Conservation (phyloP, 352 stramenopile genomes). For the Globisporangium sylvaticum region DNA sequence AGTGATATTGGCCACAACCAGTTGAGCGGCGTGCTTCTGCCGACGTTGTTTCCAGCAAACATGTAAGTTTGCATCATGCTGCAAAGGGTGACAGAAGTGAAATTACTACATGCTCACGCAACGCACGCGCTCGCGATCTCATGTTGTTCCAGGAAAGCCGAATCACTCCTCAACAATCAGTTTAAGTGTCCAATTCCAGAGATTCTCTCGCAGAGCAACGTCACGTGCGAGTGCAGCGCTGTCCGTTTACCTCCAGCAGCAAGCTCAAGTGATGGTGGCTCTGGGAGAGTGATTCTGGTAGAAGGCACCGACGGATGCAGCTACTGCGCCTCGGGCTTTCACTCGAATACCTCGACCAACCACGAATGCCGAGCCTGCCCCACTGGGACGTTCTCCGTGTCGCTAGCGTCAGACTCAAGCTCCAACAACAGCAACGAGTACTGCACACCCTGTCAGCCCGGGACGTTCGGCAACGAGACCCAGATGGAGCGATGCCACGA, state of each 20-base stretch:
- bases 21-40: slow-evolving; percentile 23
- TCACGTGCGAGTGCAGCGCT: slow-evolving; percentile 34
- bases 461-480: slow-evolving; percentile 40
- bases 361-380: slow-evolving; percentile 41
- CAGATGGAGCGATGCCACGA: slow-evolving; percentile 25
- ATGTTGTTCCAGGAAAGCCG: neutral
- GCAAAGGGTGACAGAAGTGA: slow-evolving; percentile 1
- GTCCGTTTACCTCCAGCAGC: slow-evolving; percentile 8
- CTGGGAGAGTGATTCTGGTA: slow-evolving; percentile 8
- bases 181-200: slow-evolving; percentile 20
- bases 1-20: slow-evolving; percentile 37
- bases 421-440: slow-evolving; percentile 9
- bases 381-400: slow-evolving; percentile 18
- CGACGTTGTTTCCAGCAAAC: slow-evolving; percentile 15
- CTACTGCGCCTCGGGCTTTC: slow-evolving; percentile 32
- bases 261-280: neutral
- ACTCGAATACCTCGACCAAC: slow-evolving; percentile 43
- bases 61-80: slow-evolving; percentile 28
- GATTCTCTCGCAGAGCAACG: neutral
- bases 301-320: slow-evolving; percentile 21
- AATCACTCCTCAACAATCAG: slow-evolving; percentile 21
- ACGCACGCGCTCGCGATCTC: neutral
- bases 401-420: neutral
- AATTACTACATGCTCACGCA: slow-evolving; percentile 4
- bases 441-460: slow-evolving; percentile 36